Base-by-base conservation (phyloP, 306 rosid genomes). In the Casuarina glauca region DNA sequence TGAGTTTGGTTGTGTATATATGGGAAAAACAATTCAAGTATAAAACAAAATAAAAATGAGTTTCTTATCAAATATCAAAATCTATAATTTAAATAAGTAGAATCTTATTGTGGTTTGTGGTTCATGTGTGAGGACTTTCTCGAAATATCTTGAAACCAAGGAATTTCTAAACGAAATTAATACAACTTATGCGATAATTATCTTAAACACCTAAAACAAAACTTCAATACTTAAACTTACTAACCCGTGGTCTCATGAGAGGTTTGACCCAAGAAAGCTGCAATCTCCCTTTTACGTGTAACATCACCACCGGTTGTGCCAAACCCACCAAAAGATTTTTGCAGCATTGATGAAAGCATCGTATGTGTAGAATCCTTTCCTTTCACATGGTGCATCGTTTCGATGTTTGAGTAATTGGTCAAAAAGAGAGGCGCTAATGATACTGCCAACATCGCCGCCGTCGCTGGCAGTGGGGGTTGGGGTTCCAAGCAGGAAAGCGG, bases 321-420 rank as follows among this genome's bases (percentile, higher is more conserved):
- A 8, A 92, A 92, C 10, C 53, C 73, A 0, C 69, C 69, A n/a
- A 84, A 92, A 19, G 86, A 51, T n/a, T 19, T 52, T 72, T 3
- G 93, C 93, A 1, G 95, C 97, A 2, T 75, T 1, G 11, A 90
- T 62, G 83, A 92, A 90, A 39, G 90, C 93, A 32, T 86, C 83
- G 45, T 87, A 92, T 1, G 83, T 82, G 75, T 90, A 92, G 51
- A 90, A 92, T 0, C 93, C 91, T 1, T 11, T 45, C 6, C 76
- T 80, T 0, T 39, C 68, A 74, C 97, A 92, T 0, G 3, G 70
- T 2, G 15, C 52, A 61, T 86, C 93, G 0, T 86, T 61, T 0
- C 95, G 86, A 38, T 88, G 78, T 55, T 76, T 87, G 0, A 92
- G 90, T 86, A 92, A 72, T 53, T 80, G 62, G 20, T 90, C 76